Base-by-base conservation (phyloP, 2,329 filamentous ascomycete genomes). In the Talaromyces sp. region DNA sequence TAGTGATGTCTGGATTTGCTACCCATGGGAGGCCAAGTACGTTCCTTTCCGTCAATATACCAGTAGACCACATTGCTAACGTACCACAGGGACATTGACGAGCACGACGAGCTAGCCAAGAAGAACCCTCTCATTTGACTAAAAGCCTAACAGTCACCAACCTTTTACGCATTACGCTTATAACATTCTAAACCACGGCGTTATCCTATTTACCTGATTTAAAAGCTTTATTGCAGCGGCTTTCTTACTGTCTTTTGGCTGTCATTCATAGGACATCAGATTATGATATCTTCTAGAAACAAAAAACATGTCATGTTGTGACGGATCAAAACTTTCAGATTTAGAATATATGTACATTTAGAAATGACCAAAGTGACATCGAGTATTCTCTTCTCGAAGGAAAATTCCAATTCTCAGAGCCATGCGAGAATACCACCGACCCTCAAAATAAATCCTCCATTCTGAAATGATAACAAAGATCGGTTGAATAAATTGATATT, bases 1-100 rank as follows among this genome's bases (percentile, higher is more conserved):
- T 37, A 87, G 86, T n/a, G 94, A 99, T 79, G 89, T 93, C 70
- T 99, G 95, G 95, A 98, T 98, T 77, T 96, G 92, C 85, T 99
- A 99, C 81, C 95, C 95, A 16, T 99, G 95, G 95, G 95, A 98
- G 82, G 95, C 95, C 50, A 90, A 81, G 84, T 87, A 81, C 64
- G 84, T 81, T 35, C 22, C 11, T 47, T 10, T 6, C 19, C 19
- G 19, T 24, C 10, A 11, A 2, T 24, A 3, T 7, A 6, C 43
- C 14, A 16, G 8, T 48, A 13, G 6, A 37, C 2, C 7, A 35
- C 13, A 6, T 16, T 43, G 24, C 65, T 74, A 67, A 78, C 74
- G 35, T 60, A 19, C 14, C 7, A 66, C 64, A 87, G 83, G 39
- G 91, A 97, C 76, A 97, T 98, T 74, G 92, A 96, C 33, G 91